Evolutionary conservation across 495 filamentous ascomycete species (phyloP).

Genomic region (Mytilinidion resinicola): DNA sequence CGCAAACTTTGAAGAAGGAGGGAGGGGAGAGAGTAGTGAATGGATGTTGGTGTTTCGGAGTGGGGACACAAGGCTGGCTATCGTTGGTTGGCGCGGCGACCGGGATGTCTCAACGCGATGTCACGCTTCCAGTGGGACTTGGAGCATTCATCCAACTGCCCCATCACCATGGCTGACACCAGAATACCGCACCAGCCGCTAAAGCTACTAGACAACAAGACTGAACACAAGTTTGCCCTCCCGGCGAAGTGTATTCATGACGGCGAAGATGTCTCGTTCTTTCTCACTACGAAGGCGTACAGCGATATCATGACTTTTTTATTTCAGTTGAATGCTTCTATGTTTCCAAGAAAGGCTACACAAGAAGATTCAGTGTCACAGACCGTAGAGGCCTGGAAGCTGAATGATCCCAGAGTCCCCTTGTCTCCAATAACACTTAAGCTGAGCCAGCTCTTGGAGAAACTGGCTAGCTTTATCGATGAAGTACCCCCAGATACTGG

Average conservation of each 20-base stretch:
- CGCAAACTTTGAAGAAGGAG: no score
- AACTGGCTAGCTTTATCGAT: conserved; percentile 59
- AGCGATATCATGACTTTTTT: conserved; percentile 79
- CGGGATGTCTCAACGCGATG: neutral
- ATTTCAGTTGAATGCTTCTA: conserved; percentile 78
- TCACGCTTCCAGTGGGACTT: conserved; percentile 1
- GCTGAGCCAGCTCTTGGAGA: conserved; percentile 56
- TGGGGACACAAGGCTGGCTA: no score
- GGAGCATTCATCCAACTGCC: neutral
- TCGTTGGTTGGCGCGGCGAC: no score
- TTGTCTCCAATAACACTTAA: conserved; percentile 56
- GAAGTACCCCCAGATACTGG: conserved; percentile 78
- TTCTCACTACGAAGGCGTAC: conserved; percentile 74
- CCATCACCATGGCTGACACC: conserved; percentile 11
- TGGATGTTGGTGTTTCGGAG: no score
- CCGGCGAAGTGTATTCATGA: conserved; percentile 76
- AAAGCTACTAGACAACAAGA: conserved; percentile 12
- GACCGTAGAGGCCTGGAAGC: conserved; percentile 45
- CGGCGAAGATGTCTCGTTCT: conserved; percentile 66
- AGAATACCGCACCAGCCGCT: conserved; percentile 12
- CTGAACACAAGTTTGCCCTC: conserved; percentile 43
- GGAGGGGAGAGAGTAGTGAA: no score
- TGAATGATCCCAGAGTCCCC: conserved; percentile 42
- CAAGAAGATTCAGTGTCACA: conserved; percentile 25
- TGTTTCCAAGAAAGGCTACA: conserved; percentile 61